These are phyloP conservation scores for Trichoderma afroharzianum DNA, from an alignment of 2,329 filamentous ascomycete species.

Conservation along the genomic window DNA sequence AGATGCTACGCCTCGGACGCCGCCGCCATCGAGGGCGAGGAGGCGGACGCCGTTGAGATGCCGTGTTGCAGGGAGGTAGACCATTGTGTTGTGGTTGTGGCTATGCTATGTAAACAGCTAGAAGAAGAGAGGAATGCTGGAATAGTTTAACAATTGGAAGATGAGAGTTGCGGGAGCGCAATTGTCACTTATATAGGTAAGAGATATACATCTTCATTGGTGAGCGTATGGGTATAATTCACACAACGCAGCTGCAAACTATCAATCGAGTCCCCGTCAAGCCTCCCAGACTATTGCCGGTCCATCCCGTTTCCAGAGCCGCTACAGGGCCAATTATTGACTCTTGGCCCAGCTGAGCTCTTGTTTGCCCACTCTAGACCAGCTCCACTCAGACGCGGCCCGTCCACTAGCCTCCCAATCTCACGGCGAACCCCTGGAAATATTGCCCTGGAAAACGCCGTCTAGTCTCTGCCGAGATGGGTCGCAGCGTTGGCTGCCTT, in stretches of 20 bases:
- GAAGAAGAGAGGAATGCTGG: background rate
- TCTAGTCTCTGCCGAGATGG: background rate
- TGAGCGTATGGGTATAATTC: background rate
- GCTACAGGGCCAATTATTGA: slow-evolving; percentile 4
- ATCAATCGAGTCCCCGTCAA: background rate
- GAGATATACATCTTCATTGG: too few species aligned
- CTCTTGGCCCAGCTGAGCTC: slow-evolving; percentile 1
- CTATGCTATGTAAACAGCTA: background rate
- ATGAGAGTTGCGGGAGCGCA: background rate
- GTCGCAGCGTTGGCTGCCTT: too few species aligned
- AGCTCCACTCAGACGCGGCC: slow-evolving; percentile 5
- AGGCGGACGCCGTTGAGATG: slow-evolving; percentile 12
- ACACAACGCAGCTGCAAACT: background rate
- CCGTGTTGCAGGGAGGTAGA: slow-evolving; percentile 1
- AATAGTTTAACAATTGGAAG: background rate
- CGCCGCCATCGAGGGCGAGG: slow-evolving; percentile 10
- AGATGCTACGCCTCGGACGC: slow-evolving; percentile 1
- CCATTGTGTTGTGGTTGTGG: background rate
- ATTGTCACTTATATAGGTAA: background rate
- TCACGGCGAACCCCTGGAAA: background rate
- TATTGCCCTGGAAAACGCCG: background rate
- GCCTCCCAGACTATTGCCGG: background rate
- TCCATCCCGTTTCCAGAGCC: slow-evolving; percentile 3
- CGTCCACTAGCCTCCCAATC: background rate
- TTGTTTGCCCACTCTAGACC: background rate